A percentile compares a stretch with the other conserved stretches of the same genome.
Conservation (phyloP, 257 asterid species). For the Solanum corneliomulleri region DNA sequence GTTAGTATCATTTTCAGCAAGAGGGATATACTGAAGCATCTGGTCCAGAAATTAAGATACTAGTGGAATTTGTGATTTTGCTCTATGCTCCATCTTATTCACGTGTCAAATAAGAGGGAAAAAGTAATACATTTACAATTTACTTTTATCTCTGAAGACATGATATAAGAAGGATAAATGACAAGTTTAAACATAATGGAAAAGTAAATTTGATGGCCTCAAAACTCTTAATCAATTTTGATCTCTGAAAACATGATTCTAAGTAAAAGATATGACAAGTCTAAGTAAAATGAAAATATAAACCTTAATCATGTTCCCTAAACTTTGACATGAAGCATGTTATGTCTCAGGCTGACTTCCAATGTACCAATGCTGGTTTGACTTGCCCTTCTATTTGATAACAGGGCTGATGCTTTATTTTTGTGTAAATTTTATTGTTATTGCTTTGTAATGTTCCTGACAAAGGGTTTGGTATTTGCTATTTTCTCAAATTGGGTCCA, state of each 20-base stretch:
- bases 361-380: neutral
- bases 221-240: neutral
- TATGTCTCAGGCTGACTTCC: neutral
- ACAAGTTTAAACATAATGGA: neutral
- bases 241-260: neutral
- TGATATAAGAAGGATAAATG: neutral
- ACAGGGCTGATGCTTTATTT: neutral
- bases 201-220: neutral
- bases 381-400: neutral
- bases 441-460: neutral
- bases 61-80: neutral
- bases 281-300: neutral
- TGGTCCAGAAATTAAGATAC: neutral
- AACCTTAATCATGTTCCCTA: neutral
- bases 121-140: neutral
- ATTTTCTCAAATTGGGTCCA: constrained; percentile 15
- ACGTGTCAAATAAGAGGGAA: neutral
- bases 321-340: neutral
- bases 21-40: neutral
- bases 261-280: neutral
- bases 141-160: neutral
- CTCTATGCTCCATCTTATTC: neutral
- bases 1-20: neutral
- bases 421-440: neutral
- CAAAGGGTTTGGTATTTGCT: neutral